Percentiles rank a stretch among this genome's conserved stretches.
These are phyloP conservation scores for Coix lacrymajobi DNA, from an alignment of 176 grass and related monocot genomes.

Conservation along the genomic window DNA sequence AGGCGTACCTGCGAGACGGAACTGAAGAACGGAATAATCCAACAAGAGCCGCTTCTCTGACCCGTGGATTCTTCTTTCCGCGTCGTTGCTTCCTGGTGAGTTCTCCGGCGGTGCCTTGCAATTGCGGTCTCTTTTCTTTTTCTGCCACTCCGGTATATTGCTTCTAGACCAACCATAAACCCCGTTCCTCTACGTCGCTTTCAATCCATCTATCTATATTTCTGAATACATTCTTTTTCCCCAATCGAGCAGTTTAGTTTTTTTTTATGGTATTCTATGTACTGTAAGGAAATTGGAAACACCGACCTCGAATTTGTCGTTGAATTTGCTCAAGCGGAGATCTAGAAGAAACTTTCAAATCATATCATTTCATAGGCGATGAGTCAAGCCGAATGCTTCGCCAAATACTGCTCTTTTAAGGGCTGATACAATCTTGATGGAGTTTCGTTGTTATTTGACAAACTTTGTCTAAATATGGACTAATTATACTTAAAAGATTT, in stretches of 20 bases:
- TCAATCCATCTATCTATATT: not conserved
- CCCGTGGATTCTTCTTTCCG: slow-evolving; percentile 26
- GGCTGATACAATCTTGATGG: not conserved
- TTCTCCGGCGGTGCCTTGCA: slow-evolving; percentile 27
- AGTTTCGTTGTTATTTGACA: too few species aligned
- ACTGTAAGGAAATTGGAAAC: too few species aligned
- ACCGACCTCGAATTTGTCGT: not conserved
- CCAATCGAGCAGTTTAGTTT: too few species aligned
- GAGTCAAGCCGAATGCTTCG: not conserved
- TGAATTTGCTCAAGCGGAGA: not conserved
- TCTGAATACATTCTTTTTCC: not conserved
- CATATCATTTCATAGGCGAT: not conserved
- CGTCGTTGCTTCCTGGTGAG: not conserved
- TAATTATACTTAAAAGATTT: too few species aligned
- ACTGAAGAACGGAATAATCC: slow-evolving; percentile 24
- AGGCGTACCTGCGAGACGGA: slow-evolving; percentile 20
- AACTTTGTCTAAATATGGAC: too few species aligned
- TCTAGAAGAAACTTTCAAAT: too few species aligned
- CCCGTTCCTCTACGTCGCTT: not conserved
- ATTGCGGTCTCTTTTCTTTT: slow-evolving; percentile 13
- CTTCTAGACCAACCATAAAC: slow-evolving; percentile 12
- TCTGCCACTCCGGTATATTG: not conserved
- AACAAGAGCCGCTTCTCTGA: not conserved
- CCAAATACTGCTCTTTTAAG: not conserved
- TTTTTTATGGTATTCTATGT: not conserved